Evolutionary conservation across 1,284 basidiomycete species (phyloP), one percentile per base, ranked within the genome.

Genomic region (Mycosarcoma mackinlayi): DNA sequence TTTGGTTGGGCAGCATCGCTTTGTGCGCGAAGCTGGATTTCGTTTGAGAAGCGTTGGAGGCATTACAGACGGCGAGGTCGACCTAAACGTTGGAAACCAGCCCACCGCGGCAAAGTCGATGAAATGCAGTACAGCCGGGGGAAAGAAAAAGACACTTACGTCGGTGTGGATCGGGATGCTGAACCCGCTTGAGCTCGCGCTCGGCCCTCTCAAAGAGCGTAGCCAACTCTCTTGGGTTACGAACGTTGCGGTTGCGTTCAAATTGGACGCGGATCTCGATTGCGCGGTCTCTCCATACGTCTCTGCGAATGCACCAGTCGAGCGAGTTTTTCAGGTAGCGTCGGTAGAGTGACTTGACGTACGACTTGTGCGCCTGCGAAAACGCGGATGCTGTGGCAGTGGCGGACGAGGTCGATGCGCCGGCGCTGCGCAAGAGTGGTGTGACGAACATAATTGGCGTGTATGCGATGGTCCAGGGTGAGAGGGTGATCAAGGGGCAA

Each of bases 81-180:
- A n/a, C n/a, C n/a, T n/a, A n/a, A n/a, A n/a, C n/a, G n/a, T n/a
- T n/a, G n/a, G n/a, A n/a, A n/a, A n/a, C n/a, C n/a, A n/a, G n/a
- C n/a, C n/a, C n/a, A n/a, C n/a, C n/a, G n/a, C n/a, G n/a, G n/a
- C n/a, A n/a, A n/a, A n/a, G n/a, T n/a, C n/a, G n/a, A n/a, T n/a
- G n/a, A n/a, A n/a, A n/a, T n/a, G n/a, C n/a, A n/a, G n/a, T n/a
- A 21, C 7, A 21, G 18, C 19, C 8, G 21, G 6, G 18, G 3
- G 19, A 21, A 24, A 23, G n/a, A n/a, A n/a, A n/a, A n/a, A n/a
- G n/a, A n/a, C n/a, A 86, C 88, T 85, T 84, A 96, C 94, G 85
- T 84, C 91, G 90, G 84, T 94, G 93, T 47, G 94, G 94, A 84
- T 96, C 94, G 11, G 93, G 94, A 83, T 97, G 94, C 69, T 85